Base-by-base conservation (phyloP, 1,139 yeast species). In the Diutina scorzettiae region DNA sequence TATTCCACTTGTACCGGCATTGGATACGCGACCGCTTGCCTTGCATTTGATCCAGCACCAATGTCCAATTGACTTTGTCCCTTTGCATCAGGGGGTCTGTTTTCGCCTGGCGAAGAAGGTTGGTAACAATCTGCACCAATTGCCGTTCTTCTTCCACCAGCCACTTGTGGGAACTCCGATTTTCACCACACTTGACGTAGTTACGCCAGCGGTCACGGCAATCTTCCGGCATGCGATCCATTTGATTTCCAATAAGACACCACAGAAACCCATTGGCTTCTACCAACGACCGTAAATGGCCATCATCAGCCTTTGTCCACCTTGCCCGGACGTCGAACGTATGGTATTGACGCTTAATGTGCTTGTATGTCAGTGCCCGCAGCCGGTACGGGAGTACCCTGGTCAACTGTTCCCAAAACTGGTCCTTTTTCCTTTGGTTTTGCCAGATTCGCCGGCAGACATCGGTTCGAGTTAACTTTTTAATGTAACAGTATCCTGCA, bases 161-260 rank as follows among this genome's bases (percentile, higher is more conserved):
- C 97, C 97, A 89, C 56, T 81, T 83, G 57, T 84, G 81, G 42
- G 73, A 72, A 14, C 77, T 74, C 48, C 96, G 68, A 45, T 74
- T 75, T 14, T 66, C 67, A 24, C 96, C 96, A 63, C 96, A 87
- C 58, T 87, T 87, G 47, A 87, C 82, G 55, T 89, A 89, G 58
- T 89, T 89, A 59, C 97, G 72, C 95, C 95, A 89, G 49, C 97
- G 70, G 57, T 89, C 97, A 49, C 97, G 72, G 58, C 96, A 87
- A 62, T 89, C 97, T 54, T 89, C 97, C 0, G 97, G 96, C 97
- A 89, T 89, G 53, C 97, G 72, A 11, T 85, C 85, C 76, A 87
- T 66, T 7, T 69, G 62, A 44, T 71, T 71, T 2, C 96, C 96
- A 47, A 87, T 82, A 37, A 70, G 69, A 51, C 84, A 83, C 96